These are phyloP conservation scores for Grifola frondosa DNA, from an alignment of 1,284 basidiomycete genomes.

Conservation along the genomic window DNA sequence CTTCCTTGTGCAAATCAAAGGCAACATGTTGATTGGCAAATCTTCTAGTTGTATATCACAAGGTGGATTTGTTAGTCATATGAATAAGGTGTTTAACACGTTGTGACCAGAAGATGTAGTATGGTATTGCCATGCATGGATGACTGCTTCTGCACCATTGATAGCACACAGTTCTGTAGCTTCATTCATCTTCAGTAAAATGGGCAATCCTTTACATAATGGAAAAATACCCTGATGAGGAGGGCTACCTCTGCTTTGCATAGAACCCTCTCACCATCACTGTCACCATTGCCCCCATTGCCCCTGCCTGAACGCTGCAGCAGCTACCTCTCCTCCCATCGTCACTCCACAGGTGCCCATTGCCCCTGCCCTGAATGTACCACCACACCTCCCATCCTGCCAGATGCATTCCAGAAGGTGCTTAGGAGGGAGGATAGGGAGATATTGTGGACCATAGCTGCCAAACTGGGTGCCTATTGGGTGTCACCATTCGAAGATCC, in stretches of 20 bases:
- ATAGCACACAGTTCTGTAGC: slow-evolving; percentile 40
- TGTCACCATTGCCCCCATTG: too few relatives aligned
- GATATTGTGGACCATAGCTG: too few relatives aligned
- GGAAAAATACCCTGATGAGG: slow-evolving; percentile 28
- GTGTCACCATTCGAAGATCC: too few relatives aligned
- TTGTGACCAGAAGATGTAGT: slow-evolving; percentile 9
- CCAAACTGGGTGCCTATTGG: too few relatives aligned
- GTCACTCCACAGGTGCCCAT: too few relatives aligned
- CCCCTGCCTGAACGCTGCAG: too few relatives aligned
- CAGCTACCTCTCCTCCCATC: too few relatives aligned
- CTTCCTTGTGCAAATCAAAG: slow-evolving; percentile 18
- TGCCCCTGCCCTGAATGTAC: too few relatives aligned
- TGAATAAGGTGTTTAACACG: slow-evolving; percentile 34
- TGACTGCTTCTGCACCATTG: slow-evolving; percentile 38
- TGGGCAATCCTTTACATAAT: slow-evolving; percentile 37
- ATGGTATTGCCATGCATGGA: slow-evolving; percentile 31
- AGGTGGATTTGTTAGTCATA: slow-evolving; percentile 32
- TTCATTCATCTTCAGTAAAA: slow-evolving; percentile 37
- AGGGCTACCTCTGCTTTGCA: not conserved
- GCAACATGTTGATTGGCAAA: slow-evolving; percentile 39
- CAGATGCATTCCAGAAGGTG: too few relatives aligned
- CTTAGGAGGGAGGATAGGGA: too few relatives aligned
- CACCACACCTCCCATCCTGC: too few relatives aligned
- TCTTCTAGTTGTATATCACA: slow-evolving; percentile 28
- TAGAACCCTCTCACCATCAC: slow-evolving; percentile 18